Percentiles rank a stretch among this genome's conserved stretches.
Conservation (phyloP, 371 early-diverging fungal genomes). For the Lichtheimia hyalospora region DNA sequence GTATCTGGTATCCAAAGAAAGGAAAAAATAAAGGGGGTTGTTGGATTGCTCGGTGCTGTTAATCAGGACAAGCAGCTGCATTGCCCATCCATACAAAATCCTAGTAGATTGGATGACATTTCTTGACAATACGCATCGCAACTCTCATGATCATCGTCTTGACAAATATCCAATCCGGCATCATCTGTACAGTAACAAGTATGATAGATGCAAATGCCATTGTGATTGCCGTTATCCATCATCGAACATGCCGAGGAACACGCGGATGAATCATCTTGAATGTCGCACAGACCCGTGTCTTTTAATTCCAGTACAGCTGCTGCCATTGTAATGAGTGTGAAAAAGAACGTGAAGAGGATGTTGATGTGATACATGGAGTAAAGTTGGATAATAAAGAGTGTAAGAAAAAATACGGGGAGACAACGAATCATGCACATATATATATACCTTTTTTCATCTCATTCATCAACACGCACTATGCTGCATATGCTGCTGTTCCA, state of each 20-base stretch:
- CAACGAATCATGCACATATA: too few species aligned
- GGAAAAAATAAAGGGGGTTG: too few species aligned
- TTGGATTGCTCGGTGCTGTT: too few species aligned
- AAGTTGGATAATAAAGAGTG: too few species aligned
- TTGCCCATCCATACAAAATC: constrained; percentile 39
- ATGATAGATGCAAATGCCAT: constrained; percentile 35
- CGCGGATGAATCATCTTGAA: constrained; percentile 14
- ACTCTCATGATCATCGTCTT: constrained; percentile 40
- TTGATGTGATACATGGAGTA: too few species aligned
- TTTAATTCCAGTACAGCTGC: constrained; percentile 6
- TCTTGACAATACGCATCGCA: constrained; percentile 45
- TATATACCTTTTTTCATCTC: too few species aligned
- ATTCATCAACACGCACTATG: too few species aligned
- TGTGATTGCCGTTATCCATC: constrained; percentile 1
- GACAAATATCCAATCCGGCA: constrained; percentile 27
- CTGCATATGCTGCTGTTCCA: too few species aligned
- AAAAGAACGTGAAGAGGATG: background rate
- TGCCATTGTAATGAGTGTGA: constrained; percentile 1
- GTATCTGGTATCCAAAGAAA: too few species aligned
- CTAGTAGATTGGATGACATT: constrained; percentile 28
- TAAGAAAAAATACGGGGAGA: too few species aligned
- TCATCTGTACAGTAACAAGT: constrained; percentile 42
- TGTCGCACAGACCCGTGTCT: constrained; percentile 4
- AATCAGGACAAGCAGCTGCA: constrained; percentile 38
- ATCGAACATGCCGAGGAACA: constrained; percentile 10